A percentile compares a stretch with the other conserved stretches of the same genome.
Evolutionary conservation across 768 basidiomycete genomes (phyloP).

Genomic region (Daedaleopsis sinensis): DNA sequence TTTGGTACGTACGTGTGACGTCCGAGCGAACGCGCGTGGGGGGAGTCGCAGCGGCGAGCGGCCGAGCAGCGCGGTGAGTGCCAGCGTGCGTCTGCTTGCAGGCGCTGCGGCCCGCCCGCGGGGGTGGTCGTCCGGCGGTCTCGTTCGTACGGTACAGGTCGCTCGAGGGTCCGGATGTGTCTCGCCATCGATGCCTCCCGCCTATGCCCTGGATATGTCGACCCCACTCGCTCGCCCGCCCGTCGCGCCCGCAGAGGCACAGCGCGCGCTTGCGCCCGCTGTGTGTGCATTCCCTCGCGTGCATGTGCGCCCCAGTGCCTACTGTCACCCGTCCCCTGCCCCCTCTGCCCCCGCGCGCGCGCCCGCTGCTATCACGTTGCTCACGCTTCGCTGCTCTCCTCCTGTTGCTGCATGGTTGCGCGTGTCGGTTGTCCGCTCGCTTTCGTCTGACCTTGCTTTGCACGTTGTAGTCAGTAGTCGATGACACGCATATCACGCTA

Average conservation of each 20-base stretch:
- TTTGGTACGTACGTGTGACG: conserved; percentile 17
- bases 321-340: neutral
- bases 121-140: conserved; percentile 3
- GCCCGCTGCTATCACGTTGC: neutral
- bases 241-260: conserved; percentile 9
- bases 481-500: conserved; percentile 23
- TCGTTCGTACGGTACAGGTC: conserved; percentile 3
- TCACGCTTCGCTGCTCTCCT: conserved; percentile 1
- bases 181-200: conserved; percentile 16
- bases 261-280: conserved; percentile 19
- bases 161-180: conserved; percentile 11
- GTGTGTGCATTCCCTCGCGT: conserved; percentile 5
- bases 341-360: neutral
- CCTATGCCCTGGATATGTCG: conserved; percentile 24
- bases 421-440: conserved; percentile 7
- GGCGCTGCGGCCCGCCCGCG: conserved; percentile 25
- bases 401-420: conserved; percentile 11
- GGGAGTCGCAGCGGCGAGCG: conserved; percentile 22
- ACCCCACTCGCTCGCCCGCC: conserved; percentile 6
- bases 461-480: conserved; percentile 17
- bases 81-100: conserved; percentile 18
- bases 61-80: conserved; percentile 11
- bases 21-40: conserved; percentile 16
- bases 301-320: neutral
- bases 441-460: neutral